phyloP scores from a whole-genome alignment of 495 filamentous ascomycete genomes.

The Neurospora tetrasperma region DNA sequence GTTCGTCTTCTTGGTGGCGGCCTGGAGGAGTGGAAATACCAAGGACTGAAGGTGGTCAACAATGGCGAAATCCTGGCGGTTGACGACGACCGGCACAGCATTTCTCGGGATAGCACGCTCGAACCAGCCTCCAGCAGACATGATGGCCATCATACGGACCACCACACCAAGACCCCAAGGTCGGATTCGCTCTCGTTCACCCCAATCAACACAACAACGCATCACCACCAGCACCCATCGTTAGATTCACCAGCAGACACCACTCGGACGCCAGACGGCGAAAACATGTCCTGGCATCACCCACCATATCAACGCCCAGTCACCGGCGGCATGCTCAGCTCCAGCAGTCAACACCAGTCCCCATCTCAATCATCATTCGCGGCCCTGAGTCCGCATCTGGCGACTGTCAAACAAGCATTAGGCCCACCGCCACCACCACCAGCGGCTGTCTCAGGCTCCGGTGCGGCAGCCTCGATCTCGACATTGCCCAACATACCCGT shows the following conservation, averaged over 20 bases:
- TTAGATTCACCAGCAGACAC: no score
- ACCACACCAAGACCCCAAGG: conserved; percentile 17
- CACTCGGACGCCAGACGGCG: neutral
- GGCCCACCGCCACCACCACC: conserved; percentile 8
- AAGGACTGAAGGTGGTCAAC: conserved; percentile 27
- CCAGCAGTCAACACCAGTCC: conserved; percentile 3
- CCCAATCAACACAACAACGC: conserved; percentile 38
- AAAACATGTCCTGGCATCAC: neutral
- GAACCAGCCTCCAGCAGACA: conserved; percentile 20
- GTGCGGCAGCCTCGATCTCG: neutral
- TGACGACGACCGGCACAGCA: conserved; percentile 22
- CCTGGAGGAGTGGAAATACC: conserved; percentile 58
- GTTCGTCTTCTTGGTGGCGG: conserved; percentile 50
- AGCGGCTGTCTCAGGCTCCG: neutral
- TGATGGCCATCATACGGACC: conserved; percentile 11
- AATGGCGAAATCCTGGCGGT: conserved; percentile 28
- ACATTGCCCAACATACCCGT: conserved; percentile 9
- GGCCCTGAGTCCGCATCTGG: conserved; percentile 9
- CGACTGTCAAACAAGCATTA: conserved; percentile 2
- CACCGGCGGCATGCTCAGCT: neutral
- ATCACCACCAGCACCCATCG: conserved; percentile 10
- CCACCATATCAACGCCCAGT: neutral
- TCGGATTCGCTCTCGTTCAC: conserved; percentile 35
- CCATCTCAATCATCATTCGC: conserved; percentile 12
- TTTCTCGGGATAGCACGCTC: conserved; percentile 22